Evolutionary conservation across 306 rosid genomes (phyloP).

Genomic region (Ormosia emarginata): DNA sequence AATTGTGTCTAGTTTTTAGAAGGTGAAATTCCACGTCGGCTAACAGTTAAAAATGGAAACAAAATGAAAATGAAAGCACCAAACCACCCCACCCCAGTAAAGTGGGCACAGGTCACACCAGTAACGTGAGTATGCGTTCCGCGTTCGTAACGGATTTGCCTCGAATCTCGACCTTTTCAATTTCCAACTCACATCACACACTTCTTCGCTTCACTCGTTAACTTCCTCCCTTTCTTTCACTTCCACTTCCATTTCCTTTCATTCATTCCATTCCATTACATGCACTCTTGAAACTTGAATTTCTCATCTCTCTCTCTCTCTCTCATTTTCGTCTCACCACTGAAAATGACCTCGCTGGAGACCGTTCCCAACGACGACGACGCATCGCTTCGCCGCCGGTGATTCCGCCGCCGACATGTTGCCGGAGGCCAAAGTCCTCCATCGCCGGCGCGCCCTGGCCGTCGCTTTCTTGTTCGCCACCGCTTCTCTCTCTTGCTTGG

Average conservation of each 20-base stretch:
- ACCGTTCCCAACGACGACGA: background rate
- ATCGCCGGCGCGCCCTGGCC: conserved; percentile 29
- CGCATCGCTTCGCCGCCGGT: conserved; percentile 7
- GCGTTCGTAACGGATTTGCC: conserved; percentile 27
- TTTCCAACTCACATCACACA: background rate
- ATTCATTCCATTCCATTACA: background rate
- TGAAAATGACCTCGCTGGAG: background rate
- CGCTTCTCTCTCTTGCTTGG: conserved; percentile 48
- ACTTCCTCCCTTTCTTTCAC: background rate
- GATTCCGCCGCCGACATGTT: conserved; percentile 30
- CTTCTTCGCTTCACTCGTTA: background rate
- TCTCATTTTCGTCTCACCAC: background rate
- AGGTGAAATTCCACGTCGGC: background rate
- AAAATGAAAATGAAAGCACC: background rate
- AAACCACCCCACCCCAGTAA: too few species aligned
- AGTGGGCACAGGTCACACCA: background rate
- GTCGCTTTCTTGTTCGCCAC: conserved; percentile 40
- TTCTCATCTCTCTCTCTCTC: background rate
- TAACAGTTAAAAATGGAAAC: background rate
- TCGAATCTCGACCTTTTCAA: conserved; percentile 5
- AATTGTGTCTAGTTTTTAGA: too few species aligned
- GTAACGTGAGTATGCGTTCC: conserved; percentile 12
- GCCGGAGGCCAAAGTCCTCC: conserved; percentile 20
- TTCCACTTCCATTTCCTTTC: background rate
- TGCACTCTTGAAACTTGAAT: background rate